Conservation (phyloP, 371 early-diverging fungal species). For the Conidiobolus incongruus region DNA sequence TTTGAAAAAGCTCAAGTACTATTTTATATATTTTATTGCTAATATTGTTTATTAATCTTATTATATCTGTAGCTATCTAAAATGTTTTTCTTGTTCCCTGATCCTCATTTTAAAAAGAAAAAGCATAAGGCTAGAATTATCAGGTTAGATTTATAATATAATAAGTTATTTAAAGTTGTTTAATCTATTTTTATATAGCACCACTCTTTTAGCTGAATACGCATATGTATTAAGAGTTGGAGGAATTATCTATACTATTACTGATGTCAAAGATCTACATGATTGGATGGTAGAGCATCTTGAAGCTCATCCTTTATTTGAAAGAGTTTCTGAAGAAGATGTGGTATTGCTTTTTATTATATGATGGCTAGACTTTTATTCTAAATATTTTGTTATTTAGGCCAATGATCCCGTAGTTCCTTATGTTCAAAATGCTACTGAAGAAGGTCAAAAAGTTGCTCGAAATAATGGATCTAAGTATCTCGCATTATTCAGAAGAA, state of each 20-base stretch:
- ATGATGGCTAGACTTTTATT: neutral
- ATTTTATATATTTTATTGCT: too few species aligned
- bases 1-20: constrained; percentile 82
- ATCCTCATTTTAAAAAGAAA: constrained; percentile 99
- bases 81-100: constrained; percentile 96
- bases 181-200: constrained; percentile 14
- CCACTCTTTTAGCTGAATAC: constrained; percentile 79
- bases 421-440: constrained; percentile 67
- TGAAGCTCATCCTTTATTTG: constrained; percentile 83
- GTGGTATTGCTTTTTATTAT: constrained; percentile 17
- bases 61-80: constrained; percentile 92
- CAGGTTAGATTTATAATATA: constrained; percentile 20
- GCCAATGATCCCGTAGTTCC: constrained; percentile 67
- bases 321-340: constrained; percentile 65
- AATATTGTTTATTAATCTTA: too few species aligned
- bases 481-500: constrained; percentile 72
- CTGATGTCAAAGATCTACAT: constrained; percentile 84
- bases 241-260: constrained; percentile 89
- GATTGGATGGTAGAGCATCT: constrained; percentile 92
- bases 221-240: constrained; percentile 76
- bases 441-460: constrained; percentile 93
- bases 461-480: constrained; percentile 87
- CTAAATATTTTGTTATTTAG: constrained; percentile 13
- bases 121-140: constrained; percentile 99
- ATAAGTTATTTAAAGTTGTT: neutral